Evolutionary conservation across 352 stramenopile species (phyloP).

Genomic region (Phytophthora citrophthora): DNA sequence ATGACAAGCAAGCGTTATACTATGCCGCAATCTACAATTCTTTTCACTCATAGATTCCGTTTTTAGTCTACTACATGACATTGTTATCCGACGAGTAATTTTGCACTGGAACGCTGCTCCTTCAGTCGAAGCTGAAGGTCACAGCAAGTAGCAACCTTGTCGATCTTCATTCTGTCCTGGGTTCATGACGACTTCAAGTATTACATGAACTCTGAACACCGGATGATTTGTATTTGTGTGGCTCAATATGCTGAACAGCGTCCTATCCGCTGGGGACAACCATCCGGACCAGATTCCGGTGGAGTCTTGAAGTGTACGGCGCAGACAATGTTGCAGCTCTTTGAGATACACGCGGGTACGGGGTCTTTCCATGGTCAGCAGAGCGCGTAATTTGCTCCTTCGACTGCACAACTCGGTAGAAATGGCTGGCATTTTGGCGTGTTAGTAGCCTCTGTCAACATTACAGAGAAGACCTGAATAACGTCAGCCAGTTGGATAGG

Average conservation of each 20-base stretch:
- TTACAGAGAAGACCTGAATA: not conserved
- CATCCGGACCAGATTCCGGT: not conserved
- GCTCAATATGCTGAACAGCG: not conserved
- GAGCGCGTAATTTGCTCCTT: conserved; percentile 6
- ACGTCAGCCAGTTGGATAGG: conserved; percentile 20
- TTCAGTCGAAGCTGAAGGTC: not conserved
- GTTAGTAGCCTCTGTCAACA: conserved; percentile 1
- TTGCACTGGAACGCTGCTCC: too few relatives aligned
- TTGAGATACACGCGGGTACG: conserved; percentile 11
- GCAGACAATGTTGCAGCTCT: conserved; percentile 2
- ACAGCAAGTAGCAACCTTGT: not conserved
- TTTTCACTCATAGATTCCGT: too few relatives aligned
- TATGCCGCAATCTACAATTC: too few relatives aligned
- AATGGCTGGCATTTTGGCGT: conserved; percentile 16
- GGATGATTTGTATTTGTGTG: conserved; percentile 15
- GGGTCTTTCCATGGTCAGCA: conserved; percentile 6
- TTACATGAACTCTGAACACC: not conserved
- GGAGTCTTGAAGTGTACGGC: conserved; percentile 6
- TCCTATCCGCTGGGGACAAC: conserved; percentile 15
- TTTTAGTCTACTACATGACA: too few relatives aligned
- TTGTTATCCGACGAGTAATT: too few relatives aligned
- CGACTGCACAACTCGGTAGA: conserved; percentile 18
- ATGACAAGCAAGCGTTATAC: too few relatives aligned
- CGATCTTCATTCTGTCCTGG: not conserved
- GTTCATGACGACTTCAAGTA: not conserved